phyloP scores from a whole-genome alignment of 768 basidiomycete genomes.

The Rhodotorula paludigena region DNA sequence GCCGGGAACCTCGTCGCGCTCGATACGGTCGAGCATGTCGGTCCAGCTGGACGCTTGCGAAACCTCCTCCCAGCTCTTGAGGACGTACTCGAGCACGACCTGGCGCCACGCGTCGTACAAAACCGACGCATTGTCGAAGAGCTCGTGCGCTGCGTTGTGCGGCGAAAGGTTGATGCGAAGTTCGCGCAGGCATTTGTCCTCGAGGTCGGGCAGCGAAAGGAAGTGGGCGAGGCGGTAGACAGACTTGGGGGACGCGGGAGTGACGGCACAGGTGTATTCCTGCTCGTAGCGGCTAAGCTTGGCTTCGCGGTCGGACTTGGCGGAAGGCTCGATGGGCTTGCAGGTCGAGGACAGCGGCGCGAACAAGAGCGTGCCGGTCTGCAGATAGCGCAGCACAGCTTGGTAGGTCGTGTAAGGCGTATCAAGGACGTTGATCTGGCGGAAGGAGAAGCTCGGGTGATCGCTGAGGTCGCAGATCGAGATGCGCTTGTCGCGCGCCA shows the following conservation, averaged over 20 bases:
- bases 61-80: neutral
- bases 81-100: neutral
- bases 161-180: neutral
- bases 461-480: neutral
- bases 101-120: neutral
- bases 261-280: neutral
- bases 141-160: neutral
- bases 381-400: conserved; percentile 1
- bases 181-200: neutral
- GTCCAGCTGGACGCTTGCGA: too few species aligned
- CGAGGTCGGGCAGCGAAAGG: neutral
- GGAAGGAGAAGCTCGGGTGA: neutral
- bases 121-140: neutral
- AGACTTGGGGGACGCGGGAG: conserved; percentile 5
- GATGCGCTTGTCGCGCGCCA: too few species aligned
- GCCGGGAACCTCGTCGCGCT: neutral
- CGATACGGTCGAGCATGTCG: too few species aligned
- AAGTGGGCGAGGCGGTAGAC: conserved; percentile 17
- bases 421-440: neutral
- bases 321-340: neutral
- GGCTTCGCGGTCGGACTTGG: too few species aligned
- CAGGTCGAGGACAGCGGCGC: neutral
- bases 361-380: neutral
- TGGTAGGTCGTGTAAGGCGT: conserved; percentile 4
- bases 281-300: neutral